A percentile compares a stretch with the other conserved stretches of the same genome.
These are phyloP conservation scores for Leccinum subrobustum DNA, from an alignment of 1,284 basidiomycete species.

Conservation along the genomic window DNA sequence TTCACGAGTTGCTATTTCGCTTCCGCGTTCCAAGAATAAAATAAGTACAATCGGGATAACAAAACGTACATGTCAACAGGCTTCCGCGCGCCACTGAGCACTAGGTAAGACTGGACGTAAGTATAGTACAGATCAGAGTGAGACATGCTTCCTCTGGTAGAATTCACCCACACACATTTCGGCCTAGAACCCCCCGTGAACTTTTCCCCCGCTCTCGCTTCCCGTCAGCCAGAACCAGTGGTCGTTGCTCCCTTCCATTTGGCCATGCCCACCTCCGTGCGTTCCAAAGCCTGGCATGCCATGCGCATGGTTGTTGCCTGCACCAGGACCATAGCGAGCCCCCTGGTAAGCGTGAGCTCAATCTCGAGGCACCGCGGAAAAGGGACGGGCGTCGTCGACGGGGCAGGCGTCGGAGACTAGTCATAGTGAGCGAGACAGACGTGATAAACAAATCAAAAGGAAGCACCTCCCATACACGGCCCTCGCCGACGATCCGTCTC, in stretches of 20 bases:
- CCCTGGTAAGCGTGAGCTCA: conserved; percentile 15
- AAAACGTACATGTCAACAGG: background rate
- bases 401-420: conserved; percentile 19
- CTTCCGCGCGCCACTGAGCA: background rate
- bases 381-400: conserved; percentile 6
- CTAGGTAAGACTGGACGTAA: background rate
- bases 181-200: conserved; percentile 4
- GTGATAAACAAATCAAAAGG: background rate
- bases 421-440: background rate
- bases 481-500: conserved; percentile 49
- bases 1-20: background rate
- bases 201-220: conserved; percentile 11
- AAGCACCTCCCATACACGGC: conserved; percentile 58
- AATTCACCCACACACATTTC: background rate
- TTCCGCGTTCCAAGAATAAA: background rate
- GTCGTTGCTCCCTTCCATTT: conserved; percentile 20
- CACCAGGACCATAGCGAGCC: conserved; percentile 14
- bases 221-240: conserved; percentile 29
- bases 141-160: background rate
- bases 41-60: background rate
- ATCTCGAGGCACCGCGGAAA: conserved; percentile 13
- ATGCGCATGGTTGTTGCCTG: conserved; percentile 15
- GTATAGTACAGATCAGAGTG: background rate
- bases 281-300: conserved; percentile 17
- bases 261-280: conserved; percentile 18